Evolutionary conservation across 2,329 filamentous ascomycete species (phyloP).

Genomic region (Hypoxylon rubiginosum): DNA sequence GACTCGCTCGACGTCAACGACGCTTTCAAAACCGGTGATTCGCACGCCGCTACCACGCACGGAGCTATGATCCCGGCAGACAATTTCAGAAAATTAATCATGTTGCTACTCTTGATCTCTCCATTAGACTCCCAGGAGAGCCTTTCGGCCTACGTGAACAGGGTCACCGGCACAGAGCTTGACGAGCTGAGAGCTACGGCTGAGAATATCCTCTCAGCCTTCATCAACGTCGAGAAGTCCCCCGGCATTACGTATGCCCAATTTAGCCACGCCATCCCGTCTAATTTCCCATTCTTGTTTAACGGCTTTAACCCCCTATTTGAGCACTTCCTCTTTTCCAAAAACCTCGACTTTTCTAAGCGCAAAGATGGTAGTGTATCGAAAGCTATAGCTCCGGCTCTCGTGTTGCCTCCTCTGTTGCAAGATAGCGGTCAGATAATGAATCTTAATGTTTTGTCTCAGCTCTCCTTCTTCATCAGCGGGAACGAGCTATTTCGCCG

Average conservation of each 20-base stretch:
- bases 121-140: conserved; percentile 75
- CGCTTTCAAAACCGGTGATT: conserved; percentile 67
- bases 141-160: conserved; percentile 70
- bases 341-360: conserved; percentile 75
- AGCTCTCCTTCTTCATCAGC: conserved; percentile 80
- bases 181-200: conserved; percentile 72
- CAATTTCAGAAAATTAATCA: conserved; percentile 77
- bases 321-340: conserved; percentile 81
- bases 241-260: conserved; percentile 73
- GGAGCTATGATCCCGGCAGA: conserved; percentile 80
- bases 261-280: conserved; percentile 71
- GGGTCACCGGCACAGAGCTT: conserved; percentile 69
- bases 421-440: conserved; percentile 71
- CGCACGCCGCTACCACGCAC: conserved; percentile 62
- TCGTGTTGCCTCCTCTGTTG: conserved; percentile 59
- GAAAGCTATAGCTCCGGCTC: conserved; percentile 25
- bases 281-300: conserved; percentile 75
- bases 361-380: conserved; percentile 54
- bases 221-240: conserved; percentile 73
- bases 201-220: conserved; percentile 74
- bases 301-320: conserved; percentile 76
- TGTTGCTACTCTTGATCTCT: conserved; percentile 76
- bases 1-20: conserved; percentile 76
- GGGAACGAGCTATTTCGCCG: conserved; percentile 74
- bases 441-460: conserved; percentile 73